Percentiles rank a stretch among this genome's conserved stretches.
These are phyloP conservation scores for Arthrobotrys megalospora DNA, from an alignment of 2,329 filamentous ascomycete genomes.

Conservation along the genomic window DNA sequence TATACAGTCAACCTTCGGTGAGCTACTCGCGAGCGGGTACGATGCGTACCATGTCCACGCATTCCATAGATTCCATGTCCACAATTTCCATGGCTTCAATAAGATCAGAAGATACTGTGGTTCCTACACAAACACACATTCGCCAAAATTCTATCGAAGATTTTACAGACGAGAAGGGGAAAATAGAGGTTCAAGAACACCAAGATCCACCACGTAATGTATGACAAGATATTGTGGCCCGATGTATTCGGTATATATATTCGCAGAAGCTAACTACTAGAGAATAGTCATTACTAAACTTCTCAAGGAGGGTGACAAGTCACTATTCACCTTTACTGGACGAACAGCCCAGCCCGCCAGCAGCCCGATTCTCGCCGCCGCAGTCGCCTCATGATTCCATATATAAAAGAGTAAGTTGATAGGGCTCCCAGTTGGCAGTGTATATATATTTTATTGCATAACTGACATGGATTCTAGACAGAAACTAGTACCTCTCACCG, in stretches of 20 bases:
- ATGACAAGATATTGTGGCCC: neutral
- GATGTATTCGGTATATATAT: neutral
- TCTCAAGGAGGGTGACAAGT: neutral
- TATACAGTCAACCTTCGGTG: slow-evolving; percentile 48
- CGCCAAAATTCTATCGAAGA: neutral
- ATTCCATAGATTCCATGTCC: slow-evolving; percentile 24
- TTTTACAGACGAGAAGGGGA: slow-evolving; percentile 17
- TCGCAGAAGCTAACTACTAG: neutral
- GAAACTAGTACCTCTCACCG: slow-evolving; percentile 14
- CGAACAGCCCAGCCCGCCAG: slow-evolving; percentile 25
- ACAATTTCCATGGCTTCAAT: neutral
- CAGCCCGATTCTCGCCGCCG: neutral
- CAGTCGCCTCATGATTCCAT: neutral
- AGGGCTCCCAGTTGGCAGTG: neutral
- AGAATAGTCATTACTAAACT: neutral
- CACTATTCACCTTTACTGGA: slow-evolving; percentile 32
- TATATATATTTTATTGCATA: neutral
- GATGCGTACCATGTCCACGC: slow-evolving; percentile 17
- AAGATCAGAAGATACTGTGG: slow-evolving; percentile 13
- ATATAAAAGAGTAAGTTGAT: slow-evolving; percentile 33
- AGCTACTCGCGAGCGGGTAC: slow-evolving; percentile 36
- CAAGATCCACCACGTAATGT: neutral
- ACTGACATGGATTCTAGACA: neutral
- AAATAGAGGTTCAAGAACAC: neutral
- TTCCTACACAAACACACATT: slow-evolving; percentile 6